Base-by-base conservation (phyloP, 345 rosid genomes). In the Citrus maxima region DNA sequence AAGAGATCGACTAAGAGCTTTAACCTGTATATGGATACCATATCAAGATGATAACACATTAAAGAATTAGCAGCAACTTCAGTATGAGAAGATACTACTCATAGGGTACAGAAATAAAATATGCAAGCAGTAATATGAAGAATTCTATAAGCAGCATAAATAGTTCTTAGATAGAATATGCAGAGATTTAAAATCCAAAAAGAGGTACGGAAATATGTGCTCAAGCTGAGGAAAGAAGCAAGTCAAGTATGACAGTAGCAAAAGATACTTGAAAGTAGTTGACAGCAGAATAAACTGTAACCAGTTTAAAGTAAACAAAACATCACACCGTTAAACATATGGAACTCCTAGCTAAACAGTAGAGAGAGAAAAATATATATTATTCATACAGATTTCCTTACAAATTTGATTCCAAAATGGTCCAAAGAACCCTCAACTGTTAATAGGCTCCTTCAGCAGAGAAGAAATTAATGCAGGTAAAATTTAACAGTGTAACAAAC, bases 1-100 rank as follows among this genome's bases (percentile, higher is more conserved):
- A 27, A 85, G 82, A 60, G 85, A 85, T 80, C 84, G 77, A 38
- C 85, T 78, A 82, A 85, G 80, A 68, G 84, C 75, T 75, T 85
- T 85, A 38, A 85, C 85, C 87, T 85, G 75, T 1, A 74, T 70
- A 40, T 46, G 14, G 56, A 63, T 30, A 72, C 24, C 18, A 56
- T 18, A 67, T 74, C 81, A 78, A 78, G 56, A 59, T 66, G 27
- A 55, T 73, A 5, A 60, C 61, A 22, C 5, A 28, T 21, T 61
- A 21, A 3, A 65, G 56, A 67, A 9, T 10, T 42, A 21, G 25
- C 18, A 19, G 55, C 12, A 68, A 60, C 55, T 56, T 68, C 16
- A 7, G 18, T 16, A 63, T n/a, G 37, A 71, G 34, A 70, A 70
- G 32, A 61, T 37, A 59, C 9, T 25, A 37, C 27, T 35, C 56